Base-by-base conservation (phyloP, 2,329 filamentous ascomycete genomes). In the Aphanocladium album region DNA sequence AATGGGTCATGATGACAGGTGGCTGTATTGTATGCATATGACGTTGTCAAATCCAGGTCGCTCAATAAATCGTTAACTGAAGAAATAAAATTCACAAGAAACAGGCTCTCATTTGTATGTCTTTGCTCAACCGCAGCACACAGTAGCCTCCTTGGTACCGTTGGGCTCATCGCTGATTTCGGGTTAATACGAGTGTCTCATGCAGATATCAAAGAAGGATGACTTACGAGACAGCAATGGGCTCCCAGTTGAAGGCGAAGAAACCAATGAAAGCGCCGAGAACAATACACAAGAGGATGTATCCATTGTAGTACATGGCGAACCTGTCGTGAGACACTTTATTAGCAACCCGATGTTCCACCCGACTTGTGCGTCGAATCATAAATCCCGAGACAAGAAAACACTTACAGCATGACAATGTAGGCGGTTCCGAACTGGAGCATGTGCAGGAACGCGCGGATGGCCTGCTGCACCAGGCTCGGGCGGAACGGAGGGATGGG, bases 211-310 rank as follows among this genome's bases (percentile, higher is more conserved):
- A 23, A 21, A n/a, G 6, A 9, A 41, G 6, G 5, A 16, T 9
- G 8, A 67, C 70, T 61, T 66, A 74, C 70, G 65, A 63, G 5
- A 69, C 63, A 8, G 68, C 64, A 17, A 84, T 67, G 0, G 71
- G 75, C 70, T 89, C 88, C 88, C 89, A 93, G 33, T 86, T 83
- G 70, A 91, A 93, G 62, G 90, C 69, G 64, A 92, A 90, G 14
- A 83, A 80, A 17, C 90, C 91, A 5, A 93, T 60, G 64, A 85
- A 91, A 0, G 88, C 85, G 1, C 91, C 91, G 60, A 93, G 82
- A 64, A 93, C 84, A 71, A 95, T 91, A 66, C 86, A 90, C 62
- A 93, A 87, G 71, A 95, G 90, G 64, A 95, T 81, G 73, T 91
- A 95, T 11, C 87, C 84, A 66, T 85, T 85, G 74, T 81, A 86